Percentiles rank a stretch among this genome's conserved stretches.
These are phyloP conservation scores for Neonectria neomacrospora DNA, from an alignment of 2,329 filamentous ascomycete species.

Conservation along the genomic window DNA sequence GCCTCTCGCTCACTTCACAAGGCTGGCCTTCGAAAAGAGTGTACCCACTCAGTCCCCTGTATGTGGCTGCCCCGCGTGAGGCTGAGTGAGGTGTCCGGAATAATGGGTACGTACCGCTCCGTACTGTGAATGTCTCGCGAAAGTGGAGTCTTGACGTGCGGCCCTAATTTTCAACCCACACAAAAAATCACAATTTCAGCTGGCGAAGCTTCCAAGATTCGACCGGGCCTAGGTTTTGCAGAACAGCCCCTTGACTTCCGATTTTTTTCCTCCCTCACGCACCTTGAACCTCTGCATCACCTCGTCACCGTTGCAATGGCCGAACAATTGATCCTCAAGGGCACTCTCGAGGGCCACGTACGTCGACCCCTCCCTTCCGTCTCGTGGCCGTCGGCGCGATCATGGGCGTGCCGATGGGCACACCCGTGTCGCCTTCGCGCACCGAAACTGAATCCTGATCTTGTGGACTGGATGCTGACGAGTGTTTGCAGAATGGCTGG, in stretches of 20 bases:
- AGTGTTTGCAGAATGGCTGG: slow-evolving; percentile 80
- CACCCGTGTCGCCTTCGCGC: slow-evolving; percentile 24
- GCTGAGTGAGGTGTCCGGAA: slow-evolving; percentile 22
- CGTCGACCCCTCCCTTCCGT: slow-evolving; percentile 52
- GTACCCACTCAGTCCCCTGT: neutral
- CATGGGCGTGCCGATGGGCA: slow-evolving; percentile 29
- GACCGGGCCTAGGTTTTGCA: slow-evolving; percentile 46
- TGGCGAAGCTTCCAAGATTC: slow-evolving; percentile 44
- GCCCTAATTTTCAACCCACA: slow-evolving; percentile 65
- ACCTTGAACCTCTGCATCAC: slow-evolving; percentile 52
- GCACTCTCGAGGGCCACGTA: slow-evolving; percentile 97
- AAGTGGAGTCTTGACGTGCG: slow-evolving; percentile 47
- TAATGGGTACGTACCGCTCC: slow-evolving; percentile 33
- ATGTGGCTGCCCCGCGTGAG: slow-evolving; percentile 26
- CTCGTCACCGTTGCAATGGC: slow-evolving; percentile 72
- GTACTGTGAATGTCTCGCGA: slow-evolving; percentile 4
- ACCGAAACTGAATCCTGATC: slow-evolving; percentile 22
- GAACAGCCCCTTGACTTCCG: slow-evolving; percentile 45
- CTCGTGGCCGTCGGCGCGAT: slow-evolving; percentile 31
- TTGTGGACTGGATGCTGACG: slow-evolving; percentile 42
- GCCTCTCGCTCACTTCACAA: neutral
- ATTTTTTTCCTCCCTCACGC: slow-evolving; percentile 51
- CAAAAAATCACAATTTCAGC: slow-evolving; percentile 60
- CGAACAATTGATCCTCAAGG: slow-evolving; percentile 95
- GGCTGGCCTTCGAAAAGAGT: neutral